These are phyloP conservation scores for Macadamia tetraphylla DNA, from an alignment of 164 flowering plant species.

Conservation along the genomic window DNA sequence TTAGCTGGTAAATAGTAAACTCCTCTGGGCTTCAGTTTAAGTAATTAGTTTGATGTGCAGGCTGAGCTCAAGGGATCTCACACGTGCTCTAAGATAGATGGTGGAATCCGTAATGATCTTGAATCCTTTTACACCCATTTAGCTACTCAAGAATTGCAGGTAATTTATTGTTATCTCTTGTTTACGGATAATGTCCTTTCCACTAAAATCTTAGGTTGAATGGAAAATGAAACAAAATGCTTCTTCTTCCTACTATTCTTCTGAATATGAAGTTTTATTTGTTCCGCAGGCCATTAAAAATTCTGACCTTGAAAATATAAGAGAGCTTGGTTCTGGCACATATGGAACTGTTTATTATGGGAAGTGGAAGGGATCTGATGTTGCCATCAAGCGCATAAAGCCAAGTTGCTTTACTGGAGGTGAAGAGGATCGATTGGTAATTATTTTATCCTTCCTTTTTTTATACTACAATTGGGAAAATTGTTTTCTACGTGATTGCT, in stretches of 20 bases:
- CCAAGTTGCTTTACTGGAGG: slow-evolving; percentile 25
- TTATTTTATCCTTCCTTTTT: background rate
- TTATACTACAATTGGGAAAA: background rate
- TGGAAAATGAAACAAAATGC: background rate
- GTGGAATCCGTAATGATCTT: slow-evolving; percentile 10
- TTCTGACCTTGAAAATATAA: slow-evolving; percentile 26
- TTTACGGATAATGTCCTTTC: background rate
- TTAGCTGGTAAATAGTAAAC: background rate
- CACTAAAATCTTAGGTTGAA: background rate
- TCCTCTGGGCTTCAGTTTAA: background rate
- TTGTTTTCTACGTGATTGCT: background rate
- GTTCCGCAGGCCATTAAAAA: slow-evolving; percentile 25
- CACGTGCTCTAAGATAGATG: slow-evolving; percentile 12
- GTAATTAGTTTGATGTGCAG: slow-evolving; percentile 11
- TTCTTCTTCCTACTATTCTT: background rate
- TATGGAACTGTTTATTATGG: slow-evolving; percentile 27
- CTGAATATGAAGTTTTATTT: background rate
- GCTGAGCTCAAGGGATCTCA: slow-evolving; percentile 4
- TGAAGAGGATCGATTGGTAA: slow-evolving; percentile 33
- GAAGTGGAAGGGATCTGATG: slow-evolving; percentile 23
- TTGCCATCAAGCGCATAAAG: slow-evolving; percentile 21
- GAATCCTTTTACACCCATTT: slow-evolving; percentile 17
- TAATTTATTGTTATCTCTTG: background rate
- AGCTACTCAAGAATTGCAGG: slow-evolving; percentile 28
- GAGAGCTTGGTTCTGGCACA: slow-evolving; percentile 20